These are phyloP conservation scores for Leptographium wingfieldii DNA, from an alignment of 2,329 filamentous ascomycete species.

Conservation along the genomic window DNA sequence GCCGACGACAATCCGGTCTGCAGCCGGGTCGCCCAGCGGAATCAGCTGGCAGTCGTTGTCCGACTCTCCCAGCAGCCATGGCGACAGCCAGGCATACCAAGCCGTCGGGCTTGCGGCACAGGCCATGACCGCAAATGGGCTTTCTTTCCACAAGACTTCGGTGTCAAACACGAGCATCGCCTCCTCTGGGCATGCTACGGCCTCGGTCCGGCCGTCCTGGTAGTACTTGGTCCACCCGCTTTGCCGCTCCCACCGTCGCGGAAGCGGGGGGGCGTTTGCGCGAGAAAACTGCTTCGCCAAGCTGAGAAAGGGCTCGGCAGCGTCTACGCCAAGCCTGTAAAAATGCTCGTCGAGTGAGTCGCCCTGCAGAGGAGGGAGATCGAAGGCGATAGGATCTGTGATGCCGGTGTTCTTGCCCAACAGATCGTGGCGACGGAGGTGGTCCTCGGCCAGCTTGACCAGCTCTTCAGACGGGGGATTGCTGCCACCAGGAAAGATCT, in stretches of 20 bases:
- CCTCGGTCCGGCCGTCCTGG: conserved; percentile 55
- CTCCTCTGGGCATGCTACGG: conserved; percentile 66
- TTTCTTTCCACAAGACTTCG: conserved; percentile 92
- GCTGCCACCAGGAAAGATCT: conserved; percentile 57
- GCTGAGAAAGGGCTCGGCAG: conserved; percentile 70
- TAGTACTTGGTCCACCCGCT: conserved; percentile 96
- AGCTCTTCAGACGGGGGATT: conserved; percentile 55
- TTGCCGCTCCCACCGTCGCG: conserved; percentile 58
- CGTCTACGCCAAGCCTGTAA: conserved; percentile 71
- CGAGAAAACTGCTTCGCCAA: conserved; percentile 63
- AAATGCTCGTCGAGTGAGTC: conserved; percentile 87
- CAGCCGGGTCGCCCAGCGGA: conserved; percentile 65
- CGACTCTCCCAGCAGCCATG: conserved; percentile 81
- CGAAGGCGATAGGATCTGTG: conserved; percentile 64
- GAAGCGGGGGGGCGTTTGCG: conserved; percentile 44
- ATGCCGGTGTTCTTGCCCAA: conserved; percentile 82
- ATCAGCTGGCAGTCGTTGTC: conserved; percentile 64
- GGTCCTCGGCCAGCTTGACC: conserved; percentile 67
- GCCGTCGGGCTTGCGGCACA: conserved; percentile 79
- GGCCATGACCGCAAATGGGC: conserved; percentile 89
- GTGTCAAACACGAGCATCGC: conserved; percentile 84
- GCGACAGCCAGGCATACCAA: conserved; percentile 97
- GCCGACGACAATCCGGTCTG: conserved; percentile 69
- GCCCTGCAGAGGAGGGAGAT: conserved; percentile 70
- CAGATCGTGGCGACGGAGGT: conserved; percentile 74